These are phyloP conservation scores for Scortechinia acanthostroma DNA, from an alignment of 2,329 filamentous ascomycete species.

Conservation along the genomic window DNA sequence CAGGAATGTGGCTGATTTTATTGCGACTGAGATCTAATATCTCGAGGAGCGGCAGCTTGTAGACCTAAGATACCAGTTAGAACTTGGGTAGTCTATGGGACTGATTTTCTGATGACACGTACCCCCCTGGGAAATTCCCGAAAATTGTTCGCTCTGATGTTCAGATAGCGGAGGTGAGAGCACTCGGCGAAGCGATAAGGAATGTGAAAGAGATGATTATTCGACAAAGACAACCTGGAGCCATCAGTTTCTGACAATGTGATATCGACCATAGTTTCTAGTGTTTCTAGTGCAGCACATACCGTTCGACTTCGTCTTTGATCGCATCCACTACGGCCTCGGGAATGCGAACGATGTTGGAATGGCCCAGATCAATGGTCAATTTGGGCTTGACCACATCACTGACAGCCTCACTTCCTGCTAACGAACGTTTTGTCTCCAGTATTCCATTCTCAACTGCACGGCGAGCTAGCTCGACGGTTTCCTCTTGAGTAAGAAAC, in stretches of 20 bases:
- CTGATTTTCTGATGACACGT: slow-evolving; percentile 24
- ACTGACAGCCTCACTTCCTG: background rate
- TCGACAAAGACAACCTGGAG: slow-evolving; percentile 3
- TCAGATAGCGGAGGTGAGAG: slow-evolving; percentile 36
- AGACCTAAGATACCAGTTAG: too few species aligned
- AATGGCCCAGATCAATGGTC: slow-evolving; percentile 2
- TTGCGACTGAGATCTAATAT: background rate
- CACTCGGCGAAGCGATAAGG: slow-evolving; percentile 36
- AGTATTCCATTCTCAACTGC: background rate
- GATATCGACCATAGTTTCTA: background rate
- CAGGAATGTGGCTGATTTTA: background rate
- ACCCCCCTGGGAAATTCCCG: slow-evolving; percentile 59
- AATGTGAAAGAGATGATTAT: slow-evolving; percentile 17
- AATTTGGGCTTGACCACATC: slow-evolving; percentile 1
- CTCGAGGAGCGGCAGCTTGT: slow-evolving; percentile 1
- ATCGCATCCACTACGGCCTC: background rate
- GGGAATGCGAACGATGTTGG: background rate
- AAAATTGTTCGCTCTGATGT: slow-evolving; percentile 16
- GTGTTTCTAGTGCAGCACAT: background rate
- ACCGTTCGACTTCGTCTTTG: slow-evolving; percentile 1
- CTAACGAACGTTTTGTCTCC: background rate
- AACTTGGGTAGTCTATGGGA: too few species aligned
- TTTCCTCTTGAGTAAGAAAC: background rate
- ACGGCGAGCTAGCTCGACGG: background rate
- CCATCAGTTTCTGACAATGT: background rate